Percentiles rank a stretch among this genome's conserved stretches.
phyloP scores from a whole-genome alignment of 2,329 filamentous ascomycete genomes.

The Alternaria arbusti region DNA sequence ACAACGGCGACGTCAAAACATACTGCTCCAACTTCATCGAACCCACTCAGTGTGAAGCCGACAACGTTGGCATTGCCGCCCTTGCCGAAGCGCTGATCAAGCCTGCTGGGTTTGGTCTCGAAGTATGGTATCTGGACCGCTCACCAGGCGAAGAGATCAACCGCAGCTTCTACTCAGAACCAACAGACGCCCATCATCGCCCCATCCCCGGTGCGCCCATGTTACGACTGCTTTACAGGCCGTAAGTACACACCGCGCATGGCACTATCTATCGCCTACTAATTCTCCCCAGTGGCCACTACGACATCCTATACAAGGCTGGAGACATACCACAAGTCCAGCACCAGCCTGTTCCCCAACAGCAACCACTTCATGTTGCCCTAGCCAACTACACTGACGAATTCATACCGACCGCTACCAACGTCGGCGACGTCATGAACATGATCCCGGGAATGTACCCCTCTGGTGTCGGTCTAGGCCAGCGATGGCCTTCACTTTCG shows the following conservation, averaged over 20 bases:
- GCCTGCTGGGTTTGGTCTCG: slow-evolving; percentile 77
- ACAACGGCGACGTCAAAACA: slow-evolving; percentile 61
- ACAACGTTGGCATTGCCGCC: slow-evolving; percentile 82
- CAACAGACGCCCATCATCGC: slow-evolving; percentile 54
- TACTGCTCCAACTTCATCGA: slow-evolving; percentile 77
- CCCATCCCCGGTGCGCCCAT: slow-evolving; percentile 61
- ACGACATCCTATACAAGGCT: slow-evolving; percentile 86
- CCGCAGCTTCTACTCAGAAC: slow-evolving; percentile 65
- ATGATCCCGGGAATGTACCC: slow-evolving; percentile 57
- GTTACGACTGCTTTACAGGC: slow-evolving; percentile 71
- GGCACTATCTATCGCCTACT: background rate
- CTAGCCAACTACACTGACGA: slow-evolving; percentile 49
- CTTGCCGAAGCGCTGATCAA: slow-evolving; percentile 81
- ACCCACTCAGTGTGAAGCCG: slow-evolving; percentile 80
- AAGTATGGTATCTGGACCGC: slow-evolving; percentile 90
- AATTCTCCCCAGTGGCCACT: slow-evolving; percentile 71
- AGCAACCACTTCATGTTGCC: slow-evolving; percentile 42
- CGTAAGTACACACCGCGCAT: slow-evolving; percentile 55
- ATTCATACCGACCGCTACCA: slow-evolving; percentile 48
- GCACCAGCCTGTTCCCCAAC: slow-evolving; percentile 33
- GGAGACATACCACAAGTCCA: slow-evolving; percentile 54
- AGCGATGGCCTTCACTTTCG: slow-evolving; percentile 43
- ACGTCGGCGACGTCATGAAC: slow-evolving; percentile 45
- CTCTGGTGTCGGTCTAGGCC: slow-evolving; percentile 34
- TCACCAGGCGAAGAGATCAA: slow-evolving; percentile 80